A percentile compares a stretch with the other conserved stretches of the same genome.
These are phyloP conservation scores for Magnaporthiopsis poae DNA, from an alignment of 2,329 filamentous ascomycete genomes.

Conservation along the genomic window DNA sequence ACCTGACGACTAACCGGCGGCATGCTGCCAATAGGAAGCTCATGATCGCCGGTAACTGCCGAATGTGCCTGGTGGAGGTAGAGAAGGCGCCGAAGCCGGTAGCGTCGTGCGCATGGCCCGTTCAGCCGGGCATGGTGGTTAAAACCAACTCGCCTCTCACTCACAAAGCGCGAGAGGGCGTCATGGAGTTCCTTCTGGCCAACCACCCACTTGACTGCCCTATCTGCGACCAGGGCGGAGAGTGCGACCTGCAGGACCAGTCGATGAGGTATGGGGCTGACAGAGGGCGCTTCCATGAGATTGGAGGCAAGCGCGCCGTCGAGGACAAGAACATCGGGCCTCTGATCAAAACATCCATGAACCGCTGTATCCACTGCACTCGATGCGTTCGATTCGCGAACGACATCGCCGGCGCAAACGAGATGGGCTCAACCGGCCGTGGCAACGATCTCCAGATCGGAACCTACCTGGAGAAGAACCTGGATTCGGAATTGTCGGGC, in stretches of 20 bases:
- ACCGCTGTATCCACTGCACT: constrained; percentile 98
- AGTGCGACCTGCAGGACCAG: constrained; percentile 98
- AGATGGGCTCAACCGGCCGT: constrained; percentile 86
- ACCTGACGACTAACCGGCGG: constrained; percentile 24
- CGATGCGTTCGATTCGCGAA: constrained; percentile 96
- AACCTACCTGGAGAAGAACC: constrained; percentile 88
- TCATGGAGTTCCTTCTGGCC: constrained; percentile 96
- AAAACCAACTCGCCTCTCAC: constrained; percentile 94
- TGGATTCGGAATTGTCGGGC: constrained; percentile 88
- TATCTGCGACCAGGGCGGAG: constrained; percentile 96
- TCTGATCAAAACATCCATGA: constrained; percentile 98
- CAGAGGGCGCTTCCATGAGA: constrained; percentile 90
- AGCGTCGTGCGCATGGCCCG: constrained; percentile 96
- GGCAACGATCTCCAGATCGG: constrained; percentile 97
- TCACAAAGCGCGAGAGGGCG: constrained; percentile 95
- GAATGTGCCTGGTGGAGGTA: constrained; percentile 98
- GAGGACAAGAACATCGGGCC: constrained; percentile 99
- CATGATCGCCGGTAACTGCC: constrained; percentile 98
- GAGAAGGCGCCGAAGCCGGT: constrained; percentile 93
- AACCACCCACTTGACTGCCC: constrained; percentile 95
- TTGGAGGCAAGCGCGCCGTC: constrained; percentile 89
- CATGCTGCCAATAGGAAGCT: constrained; percentile 58
- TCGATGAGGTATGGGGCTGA: constrained; percentile 98
- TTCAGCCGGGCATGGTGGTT: constrained; percentile 96
- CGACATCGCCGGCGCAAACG: constrained; percentile 88